Base-by-base conservation (phyloP, 2,329 filamentous ascomycete genomes). In the Ascosphaera apis region DNA sequence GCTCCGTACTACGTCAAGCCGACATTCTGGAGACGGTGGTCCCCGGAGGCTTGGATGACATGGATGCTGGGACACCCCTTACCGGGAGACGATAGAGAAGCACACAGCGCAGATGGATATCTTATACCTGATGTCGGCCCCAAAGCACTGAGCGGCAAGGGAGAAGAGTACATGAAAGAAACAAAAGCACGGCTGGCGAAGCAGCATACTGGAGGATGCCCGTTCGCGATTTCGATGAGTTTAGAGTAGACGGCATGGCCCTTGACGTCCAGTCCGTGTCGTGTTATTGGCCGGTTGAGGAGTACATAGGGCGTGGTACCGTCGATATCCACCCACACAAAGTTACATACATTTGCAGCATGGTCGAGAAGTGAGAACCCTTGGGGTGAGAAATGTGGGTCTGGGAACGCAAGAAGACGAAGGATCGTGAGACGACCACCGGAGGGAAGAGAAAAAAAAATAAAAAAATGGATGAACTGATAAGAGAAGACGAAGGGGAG, bases 1-100 rank as follows among this genome's bases (percentile, higher is more conserved):
- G 65, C 70, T 33, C 76, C 76, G 2, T 78, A 67, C 53, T 80
- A 79, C 51, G 59, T 67, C 16, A 61, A 65, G 40, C 61, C 62
- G 18, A 75, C 66, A 0, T 50, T 67, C 30, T 69, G 63, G 67
- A 69, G 63, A 45, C 66, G 68, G 39, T 81, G 67, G 70, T 69
- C 67, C 2, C 72, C 63, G 0, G 50, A 51, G 40, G 71, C 63
- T 0, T 63, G 63, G 60, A 39, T 67, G 8, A 60, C 55, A 18
- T 53, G 62, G 46, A 34, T 56, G 3, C 44, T 61, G 18, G 63
- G 65, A 2, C 50, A 54, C 15, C 55, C 59, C 16, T 43, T 66
- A 12, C 65, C 66, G 0, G 63, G 61, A 13, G 57, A 65, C 33
- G 51, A 57, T 18, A 57, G 54, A 3, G 50, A 58, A 23, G 61